Evolutionary conservation across 1,284 basidiomycete species (phyloP).

Genomic region (Porodaedalea pini): DNA sequence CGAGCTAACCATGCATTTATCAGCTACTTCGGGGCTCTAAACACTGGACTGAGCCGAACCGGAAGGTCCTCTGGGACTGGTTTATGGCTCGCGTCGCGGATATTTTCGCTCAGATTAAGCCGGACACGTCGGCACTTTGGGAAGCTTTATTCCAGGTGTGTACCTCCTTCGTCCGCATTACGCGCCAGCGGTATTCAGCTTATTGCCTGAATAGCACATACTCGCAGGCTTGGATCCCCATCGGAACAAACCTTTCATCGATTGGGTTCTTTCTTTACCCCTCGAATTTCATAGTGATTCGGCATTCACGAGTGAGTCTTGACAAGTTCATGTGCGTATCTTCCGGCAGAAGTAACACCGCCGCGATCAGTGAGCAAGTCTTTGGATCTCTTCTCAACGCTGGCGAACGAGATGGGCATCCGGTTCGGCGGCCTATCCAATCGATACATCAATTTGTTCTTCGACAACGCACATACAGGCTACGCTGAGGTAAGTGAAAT

Average conservation of each 20-base stretch:
- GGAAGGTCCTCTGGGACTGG: constrained; percentile 79
- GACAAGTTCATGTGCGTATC: too few relatives aligned
- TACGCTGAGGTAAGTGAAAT: constrained; percentile 70
- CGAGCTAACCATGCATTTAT: neutral
- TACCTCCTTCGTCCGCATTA: constrained; percentile 14
- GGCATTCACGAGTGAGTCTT: constrained; percentile 65
- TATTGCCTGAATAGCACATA: constrained; percentile 47
- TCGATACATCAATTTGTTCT: constrained; percentile 67
- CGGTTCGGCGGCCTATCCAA: constrained; percentile 66
- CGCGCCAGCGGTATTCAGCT: constrained; percentile 3
- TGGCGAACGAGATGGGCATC: constrained; percentile 56
- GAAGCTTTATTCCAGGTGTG: constrained; percentile 60
- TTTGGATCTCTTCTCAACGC: constrained; percentile 52
- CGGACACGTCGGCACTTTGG: constrained; percentile 79
- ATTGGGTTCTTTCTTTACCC: constrained; percentile 76
- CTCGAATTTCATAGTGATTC: constrained; percentile 81
- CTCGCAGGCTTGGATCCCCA: constrained; percentile 82
- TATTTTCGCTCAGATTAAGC: constrained; percentile 78
- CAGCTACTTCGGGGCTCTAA: constrained; percentile 64
- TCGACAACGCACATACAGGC: constrained; percentile 73
- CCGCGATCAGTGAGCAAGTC: constrained; percentile 60
- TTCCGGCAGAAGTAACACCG: neutral
- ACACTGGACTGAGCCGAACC: constrained; percentile 75
- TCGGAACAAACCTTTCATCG: constrained; percentile 71
- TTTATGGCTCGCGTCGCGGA: constrained; percentile 62